A percentile compares a stretch with the other conserved stretches of the same genome.
Conservation (phyloP, 306 rosid genomes). For the Rosa persica region DNA sequence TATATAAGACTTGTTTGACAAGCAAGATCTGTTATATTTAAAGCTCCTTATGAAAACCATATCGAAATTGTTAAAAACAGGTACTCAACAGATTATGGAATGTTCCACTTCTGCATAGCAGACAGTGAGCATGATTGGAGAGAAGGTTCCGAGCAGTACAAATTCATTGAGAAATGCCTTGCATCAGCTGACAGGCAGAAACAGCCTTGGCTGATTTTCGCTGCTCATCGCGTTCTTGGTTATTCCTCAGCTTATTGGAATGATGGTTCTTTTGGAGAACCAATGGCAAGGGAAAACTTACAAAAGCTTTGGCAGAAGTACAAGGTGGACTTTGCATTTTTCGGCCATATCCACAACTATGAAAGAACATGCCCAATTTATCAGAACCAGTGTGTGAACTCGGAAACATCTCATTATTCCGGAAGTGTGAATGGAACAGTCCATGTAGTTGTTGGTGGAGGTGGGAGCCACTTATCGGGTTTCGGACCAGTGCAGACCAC, state of each 20-base stretch:
- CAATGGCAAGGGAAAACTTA: slow-evolving; percentile 84
- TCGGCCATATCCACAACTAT: slow-evolving; percentile 81
- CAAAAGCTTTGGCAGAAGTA: slow-evolving; percentile 84
- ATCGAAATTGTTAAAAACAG: slow-evolving; percentile 23
- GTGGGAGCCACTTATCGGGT: slow-evolving; percentile 56
- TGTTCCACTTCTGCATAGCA: slow-evolving; percentile 83
- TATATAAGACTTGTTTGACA: background rate
- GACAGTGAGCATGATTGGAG: slow-evolving; percentile 86
- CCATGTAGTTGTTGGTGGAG: slow-evolving; percentile 79
- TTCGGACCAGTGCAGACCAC: slow-evolving; percentile 44
- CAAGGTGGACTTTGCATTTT: slow-evolving; percentile 79
- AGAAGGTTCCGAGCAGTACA: slow-evolving; percentile 78
- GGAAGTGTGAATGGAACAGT: slow-evolving; percentile 67
- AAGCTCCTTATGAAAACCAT: too few species aligned
- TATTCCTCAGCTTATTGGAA: slow-evolving; percentile 59
- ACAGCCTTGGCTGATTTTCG: slow-evolving; percentile 83
- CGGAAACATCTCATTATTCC: slow-evolving; percentile 51
- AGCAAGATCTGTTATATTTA: too few species aligned
- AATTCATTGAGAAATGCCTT: slow-evolving; percentile 75
- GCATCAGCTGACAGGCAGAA: slow-evolving; percentile 77
- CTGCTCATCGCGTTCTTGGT: slow-evolving; percentile 91
- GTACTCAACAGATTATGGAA: slow-evolving; percentile 75
- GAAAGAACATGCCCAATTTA: slow-evolving; percentile 87
- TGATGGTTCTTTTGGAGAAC: slow-evolving; percentile 73
- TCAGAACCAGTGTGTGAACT: slow-evolving; percentile 68